Base-by-base conservation (phyloP, 148 eudicot species). In the Camellia sinensis region DNA sequence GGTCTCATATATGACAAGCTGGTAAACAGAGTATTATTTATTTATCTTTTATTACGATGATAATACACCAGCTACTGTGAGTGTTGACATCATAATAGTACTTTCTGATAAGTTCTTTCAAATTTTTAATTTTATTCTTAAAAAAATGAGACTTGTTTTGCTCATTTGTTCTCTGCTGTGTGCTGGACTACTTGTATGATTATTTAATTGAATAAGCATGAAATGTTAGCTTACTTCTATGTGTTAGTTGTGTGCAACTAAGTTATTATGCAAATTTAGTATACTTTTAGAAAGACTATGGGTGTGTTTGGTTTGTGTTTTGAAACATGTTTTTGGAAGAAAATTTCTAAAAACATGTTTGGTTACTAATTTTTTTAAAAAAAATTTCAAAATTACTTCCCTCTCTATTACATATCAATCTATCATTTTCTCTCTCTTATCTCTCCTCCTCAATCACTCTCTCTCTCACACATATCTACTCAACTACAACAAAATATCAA, bases 1-100 rank as follows among this genome's bases (percentile, higher is more conserved):
- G 11, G 18, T 69, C 66, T 54, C 29, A 17, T 79, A 60, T 18
- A 46, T 19, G 67, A 41, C 48, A 75, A 53, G 50, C 74, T 78
- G 64, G 66, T 65, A 65, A 15, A 76, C 4, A 1, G 14, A 64
- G 54, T 19, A 62, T 77, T 64, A 13, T 21, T 62, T 64, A 13
- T 21, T 62, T 29, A 48, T 46, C 37, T 75, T 17, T 68, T 4
- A 46, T 59, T 13, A n/a, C 5, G 40, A 75, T 43, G 67, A 67
- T 7, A 76, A 48, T 67, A 3, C 6, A 15, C 19, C 9, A 48
- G 44, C 44, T 76, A 44, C 5, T 17, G 22, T 5, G 52, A 12
- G 17, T 44, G 68, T 61, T 62, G 40, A 45, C 6, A 2, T 75
- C 3, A 1, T 61, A 52, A 41, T n/a, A 43, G 75, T 22, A 37